A percentile compares a stretch with the other conserved stretches of the same genome.
phyloP scores from a whole-genome alignment of 2,329 filamentous ascomycete genomes.

The Colletotrichum tofieldiae region DNA sequence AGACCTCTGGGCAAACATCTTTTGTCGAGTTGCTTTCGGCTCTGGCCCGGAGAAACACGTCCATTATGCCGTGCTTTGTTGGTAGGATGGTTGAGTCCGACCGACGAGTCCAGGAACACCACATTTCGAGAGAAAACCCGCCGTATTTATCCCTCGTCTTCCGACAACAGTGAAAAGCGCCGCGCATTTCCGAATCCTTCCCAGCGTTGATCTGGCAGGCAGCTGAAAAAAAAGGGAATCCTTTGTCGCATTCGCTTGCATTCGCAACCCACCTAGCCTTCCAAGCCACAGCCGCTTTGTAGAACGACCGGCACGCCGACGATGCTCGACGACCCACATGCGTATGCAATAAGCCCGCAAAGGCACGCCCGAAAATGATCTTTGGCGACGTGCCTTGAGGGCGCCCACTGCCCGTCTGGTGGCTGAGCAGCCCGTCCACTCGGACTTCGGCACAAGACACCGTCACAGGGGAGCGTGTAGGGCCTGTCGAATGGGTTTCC shows the following conservation, averaged over 20 bases:
- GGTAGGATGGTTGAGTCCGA: not conserved
- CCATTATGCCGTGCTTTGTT: not conserved
- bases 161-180: not conserved
- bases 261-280: not conserved
- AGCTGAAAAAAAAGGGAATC: not conserved
- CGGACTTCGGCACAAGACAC: not conserved
- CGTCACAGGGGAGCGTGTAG: not conserved
- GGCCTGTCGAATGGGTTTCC: slow-evolving; percentile 10
- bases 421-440: not conserved
- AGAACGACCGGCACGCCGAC: not conserved
- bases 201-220: not conserved
- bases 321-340: not conserved
- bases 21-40: not conserved
- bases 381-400: not conserved
- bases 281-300: not conserved
- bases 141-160: not conserved
- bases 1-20: slow-evolving; percentile 27
- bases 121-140: not conserved
- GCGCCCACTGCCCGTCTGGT: not conserved
- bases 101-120: not conserved
- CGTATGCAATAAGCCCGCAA: not conserved
- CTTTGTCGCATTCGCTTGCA: not conserved
- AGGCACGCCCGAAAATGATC: not conserved
- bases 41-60: not conserved
- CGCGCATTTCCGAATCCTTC: not conserved